Evolutionary conservation across 2,329 filamentous ascomycete genomes (phyloP).

Genomic region (Westerdykella ornata): DNA sequence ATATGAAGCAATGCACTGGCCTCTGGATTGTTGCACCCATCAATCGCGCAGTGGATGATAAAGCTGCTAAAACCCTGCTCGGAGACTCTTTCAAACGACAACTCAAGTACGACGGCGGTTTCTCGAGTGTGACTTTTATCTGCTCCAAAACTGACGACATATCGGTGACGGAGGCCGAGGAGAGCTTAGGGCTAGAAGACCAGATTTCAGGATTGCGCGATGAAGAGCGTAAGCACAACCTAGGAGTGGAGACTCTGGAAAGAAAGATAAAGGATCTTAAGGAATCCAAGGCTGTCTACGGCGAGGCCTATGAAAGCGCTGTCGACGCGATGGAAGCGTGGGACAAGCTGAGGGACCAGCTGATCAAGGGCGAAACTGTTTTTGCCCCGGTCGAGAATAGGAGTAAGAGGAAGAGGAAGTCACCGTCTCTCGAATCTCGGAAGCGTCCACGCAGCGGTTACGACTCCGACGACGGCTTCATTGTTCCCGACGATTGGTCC

Average conservation of each 20-base stretch:
- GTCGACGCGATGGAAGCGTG: constrained; percentile 44
- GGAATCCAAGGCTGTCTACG: constrained; percentile 33
- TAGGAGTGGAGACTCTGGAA: constrained; percentile 13
- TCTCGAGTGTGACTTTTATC: constrained; percentile 53
- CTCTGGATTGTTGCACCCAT: constrained; percentile 60
- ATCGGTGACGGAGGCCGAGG: constrained; percentile 41
- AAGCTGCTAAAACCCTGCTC: constrained; percentile 51
- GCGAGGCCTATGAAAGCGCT: constrained; percentile 29
- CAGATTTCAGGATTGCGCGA: constrained; percentile 25
- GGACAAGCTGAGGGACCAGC: constrained; percentile 36
- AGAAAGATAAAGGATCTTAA: constrained; percentile 22
- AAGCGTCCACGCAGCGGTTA: constrained; percentile 14
- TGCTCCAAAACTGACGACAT: constrained; percentile 60
- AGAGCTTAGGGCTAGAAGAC: constrained; percentile 35
- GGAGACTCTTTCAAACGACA: constrained; percentile 54
- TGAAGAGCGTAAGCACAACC: constrained; percentile 11
- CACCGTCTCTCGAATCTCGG: constrained; percentile 5
- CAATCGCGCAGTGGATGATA: constrained; percentile 54
- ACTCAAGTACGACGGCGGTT: constrained; percentile 53
- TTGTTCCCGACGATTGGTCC: constrained; percentile 15
- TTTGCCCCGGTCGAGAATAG: constrained; percentile 31
- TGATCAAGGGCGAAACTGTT: constrained; percentile 40
- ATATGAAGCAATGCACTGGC: constrained; percentile 55
- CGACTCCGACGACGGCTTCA: constrained; percentile 15
- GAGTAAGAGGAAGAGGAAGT: constrained; percentile 42